Percentiles rank a stretch among this genome's conserved stretches.
Evolutionary conservation across 2,329 filamentous ascomycete species (phyloP).

Genomic region (Alternaria sp.): DNA sequence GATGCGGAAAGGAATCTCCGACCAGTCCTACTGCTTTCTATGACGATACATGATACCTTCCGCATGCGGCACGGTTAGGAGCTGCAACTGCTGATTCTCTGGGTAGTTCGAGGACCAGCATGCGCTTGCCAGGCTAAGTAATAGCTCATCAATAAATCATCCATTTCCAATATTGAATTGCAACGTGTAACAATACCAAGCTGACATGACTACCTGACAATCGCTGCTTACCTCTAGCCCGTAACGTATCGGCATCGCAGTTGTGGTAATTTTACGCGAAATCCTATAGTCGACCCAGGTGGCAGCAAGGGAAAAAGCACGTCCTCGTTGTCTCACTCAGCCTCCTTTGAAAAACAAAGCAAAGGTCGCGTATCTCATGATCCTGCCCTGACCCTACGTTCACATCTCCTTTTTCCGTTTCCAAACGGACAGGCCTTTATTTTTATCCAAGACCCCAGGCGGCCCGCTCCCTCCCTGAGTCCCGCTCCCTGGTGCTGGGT

Average conservation of each 20-base stretch:
- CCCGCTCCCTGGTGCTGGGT: not conserved
- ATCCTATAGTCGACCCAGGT: not conserved
- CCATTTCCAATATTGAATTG: not conserved
- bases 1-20: conserved; percentile 12
- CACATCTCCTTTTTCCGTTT: not conserved
- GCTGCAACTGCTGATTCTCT: conserved; percentile 10
- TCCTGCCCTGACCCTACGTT: not conserved
- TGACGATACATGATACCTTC: conserved; percentile 28
- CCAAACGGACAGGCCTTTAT: not conserved
- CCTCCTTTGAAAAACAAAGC: not conserved
- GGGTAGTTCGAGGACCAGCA: conserved; percentile 16
- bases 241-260: not conserved
- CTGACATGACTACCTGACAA: not conserved
- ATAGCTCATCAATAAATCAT: conserved; percentile 18
- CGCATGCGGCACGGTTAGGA: conserved; percentile 12
- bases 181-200: not conserved
- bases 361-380: not conserved
- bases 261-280: not conserved
- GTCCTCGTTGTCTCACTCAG: not conserved
- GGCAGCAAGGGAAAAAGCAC: not conserved
- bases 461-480: not conserved
- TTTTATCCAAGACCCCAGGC: not conserved
- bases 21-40: conserved; percentile 8
- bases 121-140: conserved; percentile 6
- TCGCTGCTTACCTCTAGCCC: not conserved